Conservation (phyloP, 495 filamentous ascomycete genomes). For the Penicillium alfredii region DNA sequence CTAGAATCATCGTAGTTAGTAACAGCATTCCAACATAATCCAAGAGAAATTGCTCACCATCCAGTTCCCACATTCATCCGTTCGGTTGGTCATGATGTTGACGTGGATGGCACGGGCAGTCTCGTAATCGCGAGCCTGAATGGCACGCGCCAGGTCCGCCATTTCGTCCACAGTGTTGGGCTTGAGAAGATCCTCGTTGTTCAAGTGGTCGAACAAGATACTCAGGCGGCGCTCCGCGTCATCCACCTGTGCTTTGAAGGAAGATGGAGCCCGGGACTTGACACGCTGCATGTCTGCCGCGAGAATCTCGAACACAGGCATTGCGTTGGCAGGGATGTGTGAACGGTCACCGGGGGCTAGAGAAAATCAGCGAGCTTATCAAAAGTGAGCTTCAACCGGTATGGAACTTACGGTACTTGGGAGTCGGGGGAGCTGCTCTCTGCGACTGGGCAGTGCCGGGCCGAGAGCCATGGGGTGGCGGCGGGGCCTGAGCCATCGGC, state of each 20-base stretch:
- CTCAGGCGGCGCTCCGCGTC: conserved; percentile 89
- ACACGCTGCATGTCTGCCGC: conserved; percentile 81
- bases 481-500: conserved; percentile 35
- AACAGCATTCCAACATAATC: background rate
- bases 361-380: conserved; percentile 9
- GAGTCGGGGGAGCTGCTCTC: conserved; percentile 38
- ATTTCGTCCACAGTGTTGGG: conserved; percentile 71
- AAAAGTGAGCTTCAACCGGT: background rate
- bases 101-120: conserved; percentile 70
- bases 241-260: conserved; percentile 78
- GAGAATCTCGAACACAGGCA: conserved; percentile 75
- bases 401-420: conserved; percentile 62
- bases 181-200: conserved; percentile 86
- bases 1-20: conserved; percentile 37
- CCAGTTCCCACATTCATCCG: conserved; percentile 85
- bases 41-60: conserved; percentile 61
- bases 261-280: conserved; percentile 69
- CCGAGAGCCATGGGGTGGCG: conserved; percentile 32
- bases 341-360: conserved; percentile 79
- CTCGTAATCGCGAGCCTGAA: conserved; percentile 69
- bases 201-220: conserved; percentile 91
- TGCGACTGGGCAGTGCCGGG: conserved; percentile 50
- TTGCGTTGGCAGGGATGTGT: conserved; percentile 73
- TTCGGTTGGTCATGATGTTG: conserved; percentile 75
- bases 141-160: conserved; percentile 57